Evolutionary conservation across 768 basidiomycete genomes (phyloP).

Genomic region (Kwoniella botswanensis): DNA sequence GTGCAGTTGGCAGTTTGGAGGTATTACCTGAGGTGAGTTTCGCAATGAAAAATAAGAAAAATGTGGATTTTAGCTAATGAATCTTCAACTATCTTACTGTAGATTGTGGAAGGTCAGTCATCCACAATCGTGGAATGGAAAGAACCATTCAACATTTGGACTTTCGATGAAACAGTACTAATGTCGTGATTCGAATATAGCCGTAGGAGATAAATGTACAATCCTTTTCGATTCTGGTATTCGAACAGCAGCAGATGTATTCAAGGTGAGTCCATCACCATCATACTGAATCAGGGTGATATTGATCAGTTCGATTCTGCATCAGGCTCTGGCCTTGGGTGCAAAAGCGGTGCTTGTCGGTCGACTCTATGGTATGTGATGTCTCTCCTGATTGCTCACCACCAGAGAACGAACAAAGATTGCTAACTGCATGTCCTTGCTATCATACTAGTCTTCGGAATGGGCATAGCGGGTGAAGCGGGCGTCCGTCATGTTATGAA

Average conservation of each 20-base stretch:
- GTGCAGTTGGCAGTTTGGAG: slow-evolving; percentile 71
- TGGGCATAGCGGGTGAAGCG: slow-evolving; percentile 70
- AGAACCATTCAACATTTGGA: neutral
- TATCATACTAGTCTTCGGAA: slow-evolving; percentile 65
- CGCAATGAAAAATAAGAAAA: neutral
- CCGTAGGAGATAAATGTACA: slow-evolving; percentile 64
- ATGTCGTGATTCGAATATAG: slow-evolving; percentile 43
- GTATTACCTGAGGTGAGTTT: slow-evolving; percentile 34
- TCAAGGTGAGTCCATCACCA: slow-evolving; percentile 61
- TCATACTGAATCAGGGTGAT: neutral
- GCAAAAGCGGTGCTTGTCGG: slow-evolving; percentile 77
- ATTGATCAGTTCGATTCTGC: neutral
- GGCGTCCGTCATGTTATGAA: slow-evolving; percentile 77
- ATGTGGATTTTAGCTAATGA: neutral
- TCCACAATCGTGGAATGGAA: neutral
- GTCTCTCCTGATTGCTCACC: neutral
- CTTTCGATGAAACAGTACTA: neutral
- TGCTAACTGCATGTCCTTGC: neutral
- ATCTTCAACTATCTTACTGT: neutral
- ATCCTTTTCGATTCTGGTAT: slow-evolving; percentile 72
- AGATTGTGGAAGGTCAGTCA: slow-evolving; percentile 35
- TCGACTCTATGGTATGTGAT: slow-evolving; percentile 51
- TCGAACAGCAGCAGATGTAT: slow-evolving; percentile 74
- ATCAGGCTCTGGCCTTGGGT: slow-evolving; percentile 74
- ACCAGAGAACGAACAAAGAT: neutral